A percentile compares a stretch with the other conserved stretches of the same genome.
Evolutionary conservation across 2,329 filamentous ascomycete genomes (phyloP).

Genomic region (Emergomyces orientalis): DNA sequence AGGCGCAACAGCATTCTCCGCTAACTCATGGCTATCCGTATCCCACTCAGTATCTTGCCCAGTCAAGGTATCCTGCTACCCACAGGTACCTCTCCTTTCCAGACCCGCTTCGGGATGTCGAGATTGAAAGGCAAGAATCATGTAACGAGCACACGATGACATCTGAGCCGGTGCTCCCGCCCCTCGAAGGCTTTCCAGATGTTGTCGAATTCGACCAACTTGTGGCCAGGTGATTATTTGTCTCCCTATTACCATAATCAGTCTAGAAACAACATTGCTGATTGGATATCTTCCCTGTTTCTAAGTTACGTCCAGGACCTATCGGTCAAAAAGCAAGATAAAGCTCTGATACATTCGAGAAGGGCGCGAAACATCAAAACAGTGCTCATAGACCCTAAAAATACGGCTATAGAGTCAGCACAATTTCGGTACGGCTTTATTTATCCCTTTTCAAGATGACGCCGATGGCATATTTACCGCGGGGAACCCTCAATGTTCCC

Average conservation of each 20-base stretch:
- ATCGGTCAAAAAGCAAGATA: slow-evolving; percentile 44
- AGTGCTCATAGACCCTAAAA: slow-evolving; percentile 42
- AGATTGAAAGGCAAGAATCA: slow-evolving; percentile 39
- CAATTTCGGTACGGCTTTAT: slow-evolving; percentile 41
- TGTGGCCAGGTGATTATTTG: slow-evolving; percentile 33
- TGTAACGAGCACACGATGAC: slow-evolving; percentile 35
- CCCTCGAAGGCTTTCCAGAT: slow-evolving; percentile 38
- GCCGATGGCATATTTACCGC: not conserved
- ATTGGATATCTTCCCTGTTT: not conserved
- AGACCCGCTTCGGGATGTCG: slow-evolving; percentile 28
- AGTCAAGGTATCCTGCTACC: slow-evolving; percentile 25
- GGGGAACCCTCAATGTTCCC: not conserved
- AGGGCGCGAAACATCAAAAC: slow-evolving; percentile 40
- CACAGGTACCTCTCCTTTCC: slow-evolving; percentile 29
- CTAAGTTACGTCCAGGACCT: slow-evolving; percentile 41
- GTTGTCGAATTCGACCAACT: slow-evolving; percentile 39
- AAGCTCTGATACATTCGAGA: slow-evolving; percentile 42
- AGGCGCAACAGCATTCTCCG: slow-evolving; percentile 27
- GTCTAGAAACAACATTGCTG: not conserved
- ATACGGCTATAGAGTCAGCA: slow-evolving; percentile 42
- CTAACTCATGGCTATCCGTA: slow-evolving; percentile 25
- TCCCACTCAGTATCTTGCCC: slow-evolving; percentile 26
- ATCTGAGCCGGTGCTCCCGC: slow-evolving; percentile 37
- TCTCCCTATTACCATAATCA: not conserved
- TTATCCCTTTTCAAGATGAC: not conserved